A percentile compares a stretch with the other conserved stretches of the same genome.
Conservation (phyloP, 1,139 yeast species). For the Pichia sp. region DNA sequence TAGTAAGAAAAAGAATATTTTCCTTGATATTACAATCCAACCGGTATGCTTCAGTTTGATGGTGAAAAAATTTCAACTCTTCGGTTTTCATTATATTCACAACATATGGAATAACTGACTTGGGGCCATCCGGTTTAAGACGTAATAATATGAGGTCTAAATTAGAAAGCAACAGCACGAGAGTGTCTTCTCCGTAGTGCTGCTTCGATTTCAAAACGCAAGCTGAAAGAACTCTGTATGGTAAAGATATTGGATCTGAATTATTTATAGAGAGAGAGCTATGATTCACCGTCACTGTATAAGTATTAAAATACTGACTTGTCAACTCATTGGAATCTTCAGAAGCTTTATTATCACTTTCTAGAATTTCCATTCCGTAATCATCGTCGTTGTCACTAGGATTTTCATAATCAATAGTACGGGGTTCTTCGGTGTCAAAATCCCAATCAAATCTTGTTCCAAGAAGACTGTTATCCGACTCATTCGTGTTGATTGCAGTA, state of each 20-base stretch:
- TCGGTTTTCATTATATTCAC: neutral
- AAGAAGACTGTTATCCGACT: too few relatives aligned
- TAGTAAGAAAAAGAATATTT: neutral
- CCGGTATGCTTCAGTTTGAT: neutral
- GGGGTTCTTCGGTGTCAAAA: too few relatives aligned
- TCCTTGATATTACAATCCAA: neutral
- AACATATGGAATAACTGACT: constrained; percentile 1
- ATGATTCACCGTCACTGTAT: constrained; percentile 18
- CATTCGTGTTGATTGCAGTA: too few relatives aligned
- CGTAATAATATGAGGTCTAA: constrained; percentile 20
- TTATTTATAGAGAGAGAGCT: constrained; percentile 23
- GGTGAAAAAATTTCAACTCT: neutral
- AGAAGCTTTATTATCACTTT: neutral
- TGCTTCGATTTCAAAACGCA: constrained; percentile 18
- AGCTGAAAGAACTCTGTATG: constrained; percentile 20
- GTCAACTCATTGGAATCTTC: constrained; percentile 6
- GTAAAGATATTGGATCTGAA: constrained; percentile 15
- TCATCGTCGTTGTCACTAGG: neutral
- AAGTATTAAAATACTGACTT: too few relatives aligned
- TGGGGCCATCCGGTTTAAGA: constrained; percentile 4
- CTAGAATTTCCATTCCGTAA: too few relatives aligned
- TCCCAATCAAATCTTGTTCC: constrained; percentile 4
- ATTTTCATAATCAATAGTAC: neutral
- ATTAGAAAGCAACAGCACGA: constrained; percentile 2
- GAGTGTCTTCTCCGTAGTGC: constrained; percentile 1